These are phyloP conservation scores for Fusarium succisae DNA, from an alignment of 2,329 filamentous ascomycete genomes.

Conservation along the genomic window DNA sequence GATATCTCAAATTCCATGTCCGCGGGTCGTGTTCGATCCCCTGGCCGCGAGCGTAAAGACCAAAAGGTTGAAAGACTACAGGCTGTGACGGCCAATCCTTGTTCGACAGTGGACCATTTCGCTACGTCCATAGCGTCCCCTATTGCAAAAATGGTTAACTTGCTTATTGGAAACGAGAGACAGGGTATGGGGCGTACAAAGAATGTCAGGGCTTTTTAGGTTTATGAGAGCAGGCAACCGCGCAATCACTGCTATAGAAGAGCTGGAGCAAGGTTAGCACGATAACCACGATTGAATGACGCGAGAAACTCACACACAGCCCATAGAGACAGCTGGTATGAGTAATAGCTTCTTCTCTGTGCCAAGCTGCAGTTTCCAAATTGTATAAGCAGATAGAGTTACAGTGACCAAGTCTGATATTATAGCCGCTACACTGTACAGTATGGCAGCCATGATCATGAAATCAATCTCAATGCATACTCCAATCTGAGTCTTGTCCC, in stretches of 20 bases:
- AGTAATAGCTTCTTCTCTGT: background rate
- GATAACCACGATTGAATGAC: fast-evolving
- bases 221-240: background rate
- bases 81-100: background rate
- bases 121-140: background rate
- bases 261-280: background rate
- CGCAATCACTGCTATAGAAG: background rate
- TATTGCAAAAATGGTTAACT: fast-evolving
- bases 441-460: background rate
- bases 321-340: background rate
- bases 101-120: background rate
- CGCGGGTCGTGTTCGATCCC: background rate
- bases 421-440: background rate
- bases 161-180: background rate
- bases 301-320: background rate
- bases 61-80: background rate
- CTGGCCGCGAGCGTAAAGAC: background rate
- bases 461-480: background rate
- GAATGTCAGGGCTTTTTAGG: background rate
- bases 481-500: background rate
- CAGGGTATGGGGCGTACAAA: background rate
- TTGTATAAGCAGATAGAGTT: background rate
- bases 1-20: background rate
- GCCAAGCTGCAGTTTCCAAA: background rate
- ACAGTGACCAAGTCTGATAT: background rate